Conservation (phyloP, 2,329 filamentous ascomycete species). For the Atkinsonella texensis region DNA sequence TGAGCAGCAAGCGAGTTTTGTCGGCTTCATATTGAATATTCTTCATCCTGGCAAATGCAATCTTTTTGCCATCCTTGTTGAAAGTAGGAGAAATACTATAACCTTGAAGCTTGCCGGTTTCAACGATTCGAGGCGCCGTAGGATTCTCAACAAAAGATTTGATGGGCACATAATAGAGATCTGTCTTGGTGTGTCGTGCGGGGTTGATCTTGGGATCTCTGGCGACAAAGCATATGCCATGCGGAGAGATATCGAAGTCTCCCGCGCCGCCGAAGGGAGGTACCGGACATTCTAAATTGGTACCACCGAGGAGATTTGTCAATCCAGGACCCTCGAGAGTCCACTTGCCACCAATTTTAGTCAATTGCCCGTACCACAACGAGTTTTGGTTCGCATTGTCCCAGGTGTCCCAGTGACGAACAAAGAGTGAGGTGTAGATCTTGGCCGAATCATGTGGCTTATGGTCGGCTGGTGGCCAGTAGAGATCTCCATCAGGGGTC, state of each 20-base stretch:
- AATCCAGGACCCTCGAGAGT: slow-evolving; percentile 33
- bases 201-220: slow-evolving; percentile 61
- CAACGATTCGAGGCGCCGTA: slow-evolving; percentile 34
- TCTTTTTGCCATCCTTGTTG: slow-evolving; percentile 55
- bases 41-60: slow-evolving; percentile 73
- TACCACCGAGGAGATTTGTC: slow-evolving; percentile 52
- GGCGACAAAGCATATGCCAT: slow-evolving; percentile 60
- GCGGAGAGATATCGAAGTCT: slow-evolving; percentile 64
- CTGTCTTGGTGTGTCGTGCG: slow-evolving; percentile 68
- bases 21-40: slow-evolving; percentile 70
- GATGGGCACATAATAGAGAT: slow-evolving; percentile 63
- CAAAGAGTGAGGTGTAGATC: slow-evolving; percentile 64
- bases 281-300: slow-evolving; percentile 52
- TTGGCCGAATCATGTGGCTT: slow-evolving; percentile 52
- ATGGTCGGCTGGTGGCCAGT: slow-evolving; percentile 49
- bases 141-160: slow-evolving; percentile 46
- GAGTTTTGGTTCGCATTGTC: slow-evolving; percentile 55
- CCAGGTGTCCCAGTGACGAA: slow-evolving; percentile 77
- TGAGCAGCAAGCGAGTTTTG: slow-evolving; percentile 49
- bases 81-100: slow-evolving; percentile 59
- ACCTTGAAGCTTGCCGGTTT: slow-evolving; percentile 47
- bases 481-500: slow-evolving; percentile 55
- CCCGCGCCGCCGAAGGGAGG: slow-evolving; percentile 66
- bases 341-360: slow-evolving; percentile 28
- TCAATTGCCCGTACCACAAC: slow-evolving; percentile 60